A percentile compares a stretch with the other conserved stretches of the same genome.
phyloP scores from a whole-genome alignment of 1,284 basidiomycete species.

The Fomitopsis schrenkii region DNA sequence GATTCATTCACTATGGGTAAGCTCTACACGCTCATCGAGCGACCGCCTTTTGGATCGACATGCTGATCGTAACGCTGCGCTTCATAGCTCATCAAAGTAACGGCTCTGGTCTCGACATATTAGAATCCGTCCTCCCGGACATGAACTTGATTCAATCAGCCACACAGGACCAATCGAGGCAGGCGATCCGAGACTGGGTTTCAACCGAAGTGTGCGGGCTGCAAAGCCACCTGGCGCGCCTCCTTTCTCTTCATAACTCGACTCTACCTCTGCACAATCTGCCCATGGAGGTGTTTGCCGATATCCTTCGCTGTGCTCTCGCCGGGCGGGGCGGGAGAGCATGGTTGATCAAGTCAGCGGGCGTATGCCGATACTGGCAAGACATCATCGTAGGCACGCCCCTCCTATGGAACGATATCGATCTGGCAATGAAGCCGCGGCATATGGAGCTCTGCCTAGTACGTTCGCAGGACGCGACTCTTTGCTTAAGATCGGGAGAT shows the following conservation, averaged over 20 bases:
- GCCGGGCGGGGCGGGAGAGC: not conserved
- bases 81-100: no score
- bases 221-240: not conserved
- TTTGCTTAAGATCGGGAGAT: not conserved
- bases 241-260: slow-evolving; percentile 3
- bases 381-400: not conserved
- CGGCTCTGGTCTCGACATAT: no score
- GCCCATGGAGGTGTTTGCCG: not conserved
- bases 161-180: no score
- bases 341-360: not conserved
- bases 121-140: no score
- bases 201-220: not conserved
- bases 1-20: no score
- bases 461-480: not conserved
- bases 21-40: no score
- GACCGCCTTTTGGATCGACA: no score
- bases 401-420: not conserved
- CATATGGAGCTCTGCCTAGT: not conserved
- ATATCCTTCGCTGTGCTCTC: not conserved
- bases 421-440: not conserved
- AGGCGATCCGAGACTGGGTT: no score
- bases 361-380: not conserved
- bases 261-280: no score
- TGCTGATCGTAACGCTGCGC: no score
- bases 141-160: no score